phyloP scores from a whole-genome alignment of 805 yeast species.

The Starmerella apicola region DNA sequence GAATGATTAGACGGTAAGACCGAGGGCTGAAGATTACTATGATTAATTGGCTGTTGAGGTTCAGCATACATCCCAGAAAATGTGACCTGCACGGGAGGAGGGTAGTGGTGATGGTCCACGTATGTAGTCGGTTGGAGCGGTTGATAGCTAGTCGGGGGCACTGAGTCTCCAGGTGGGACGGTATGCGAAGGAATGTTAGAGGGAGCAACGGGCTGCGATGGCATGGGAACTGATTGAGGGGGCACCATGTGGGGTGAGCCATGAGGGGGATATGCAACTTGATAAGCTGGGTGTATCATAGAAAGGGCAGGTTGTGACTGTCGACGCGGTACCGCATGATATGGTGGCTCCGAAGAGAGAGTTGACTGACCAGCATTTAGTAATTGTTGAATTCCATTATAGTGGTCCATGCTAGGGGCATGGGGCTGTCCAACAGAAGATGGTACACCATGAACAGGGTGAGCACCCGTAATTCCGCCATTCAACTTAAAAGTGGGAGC shows the following conservation, averaged over 20 bases:
- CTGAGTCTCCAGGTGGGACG: neutral
- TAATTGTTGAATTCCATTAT: too few relatives aligned
- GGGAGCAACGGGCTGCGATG: neutral
- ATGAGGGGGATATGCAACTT: neutral
- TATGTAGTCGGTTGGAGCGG: too few relatives aligned
- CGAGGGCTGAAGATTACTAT: constrained; percentile 1
- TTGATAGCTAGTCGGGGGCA: too few relatives aligned
- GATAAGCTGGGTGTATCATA: too few relatives aligned
- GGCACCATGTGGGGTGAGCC: neutral
- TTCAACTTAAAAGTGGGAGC: too few relatives aligned
- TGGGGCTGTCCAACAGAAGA: neutral
- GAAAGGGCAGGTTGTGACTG: too few relatives aligned
- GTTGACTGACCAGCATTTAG: too few relatives aligned
- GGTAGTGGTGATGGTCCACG: neutral
- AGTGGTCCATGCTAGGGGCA: too few relatives aligned
- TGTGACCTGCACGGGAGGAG: constrained; percentile 16
- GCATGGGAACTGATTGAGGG: neutral
- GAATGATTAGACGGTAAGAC: neutral
- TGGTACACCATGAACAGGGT: neutral
- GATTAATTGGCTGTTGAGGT: neutral
- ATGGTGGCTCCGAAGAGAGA: too few relatives aligned
- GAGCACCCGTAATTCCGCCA: too few relatives aligned
- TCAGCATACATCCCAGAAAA: constrained; percentile 18
- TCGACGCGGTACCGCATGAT: too few relatives aligned
- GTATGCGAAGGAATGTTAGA: neutral